phyloP scores from a whole-genome alignment of 2,329 filamentous ascomycete genomes.

The Macrophomina pseudophaseolina region DNA sequence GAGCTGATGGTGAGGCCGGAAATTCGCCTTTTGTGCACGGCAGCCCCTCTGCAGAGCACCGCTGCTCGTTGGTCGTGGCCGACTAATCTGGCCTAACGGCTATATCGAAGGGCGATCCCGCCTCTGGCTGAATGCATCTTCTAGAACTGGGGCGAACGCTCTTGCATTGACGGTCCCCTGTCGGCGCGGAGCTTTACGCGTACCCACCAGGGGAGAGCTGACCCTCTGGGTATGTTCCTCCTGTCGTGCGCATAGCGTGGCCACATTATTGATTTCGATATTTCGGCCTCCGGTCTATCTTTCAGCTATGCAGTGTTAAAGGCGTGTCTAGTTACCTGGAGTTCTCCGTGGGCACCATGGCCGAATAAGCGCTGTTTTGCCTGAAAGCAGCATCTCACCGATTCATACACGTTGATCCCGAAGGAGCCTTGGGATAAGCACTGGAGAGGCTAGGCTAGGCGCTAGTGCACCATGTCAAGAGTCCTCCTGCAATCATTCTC shows the following conservation, averaged over 20 bases:
- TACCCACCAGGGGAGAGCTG: background rate
- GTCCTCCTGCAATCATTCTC: background rate
- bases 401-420: background rate
- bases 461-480: background rate
- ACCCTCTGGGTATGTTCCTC: background rate
- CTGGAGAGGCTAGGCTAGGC: background rate
- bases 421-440: background rate
- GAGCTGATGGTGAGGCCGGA: background rate
- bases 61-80: too few relatives aligned
- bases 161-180: background rate
- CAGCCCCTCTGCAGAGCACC: too few relatives aligned
- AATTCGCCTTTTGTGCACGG: background rate
- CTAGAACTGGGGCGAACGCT: background rate
- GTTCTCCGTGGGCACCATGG: background rate
- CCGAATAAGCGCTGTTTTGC: constrained; percentile 4
- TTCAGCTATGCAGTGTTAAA: background rate
- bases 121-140: background rate
- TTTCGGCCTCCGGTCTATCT: background rate
- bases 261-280: constrained; percentile 1
- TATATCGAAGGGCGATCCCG: background rate
- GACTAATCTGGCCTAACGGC: background rate
- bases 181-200: background rate
- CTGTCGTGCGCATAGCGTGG: constrained; percentile 2
- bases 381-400: background rate
- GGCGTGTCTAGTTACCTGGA: background rate